Conservation (phyloP, 768 basidiomycete genomes). For the Rhodotorula kratochvilovae region DNA sequence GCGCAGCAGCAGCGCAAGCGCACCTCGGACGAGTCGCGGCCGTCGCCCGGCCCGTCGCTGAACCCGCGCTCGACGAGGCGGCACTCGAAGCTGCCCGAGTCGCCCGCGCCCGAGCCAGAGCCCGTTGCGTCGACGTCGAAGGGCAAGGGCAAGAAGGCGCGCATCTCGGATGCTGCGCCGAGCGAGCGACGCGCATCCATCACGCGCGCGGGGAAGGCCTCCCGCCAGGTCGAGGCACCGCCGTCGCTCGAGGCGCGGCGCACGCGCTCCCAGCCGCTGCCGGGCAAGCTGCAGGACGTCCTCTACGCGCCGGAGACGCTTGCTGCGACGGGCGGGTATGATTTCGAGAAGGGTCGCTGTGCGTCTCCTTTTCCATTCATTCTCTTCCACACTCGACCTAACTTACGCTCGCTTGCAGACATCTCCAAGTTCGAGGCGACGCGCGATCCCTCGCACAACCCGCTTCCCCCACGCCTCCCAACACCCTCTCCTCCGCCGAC, state of each 20-base stretch:
- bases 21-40: not conserved
- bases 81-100: conserved; percentile 6
- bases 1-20: conserved; percentile 5
- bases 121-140: not conserved
- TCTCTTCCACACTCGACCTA: no score
- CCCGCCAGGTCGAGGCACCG: not conserved
- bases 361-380: not conserved
- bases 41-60: not conserved
- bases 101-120: not conserved
- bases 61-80: conserved; percentile 11
- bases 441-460: conserved; percentile 13
- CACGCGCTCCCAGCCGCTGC: conserved; percentile 25
- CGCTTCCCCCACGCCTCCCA: conserved; percentile 10
- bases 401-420: not conserved
- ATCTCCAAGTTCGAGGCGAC: conserved; percentile 24
- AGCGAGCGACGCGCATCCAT: not conserved
- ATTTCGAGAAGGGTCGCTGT: conserved; percentile 26
- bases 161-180: not conserved
- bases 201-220: no score
- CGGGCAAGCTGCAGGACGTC: conserved; percentile 26
- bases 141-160: conserved; percentile 18
- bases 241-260: not conserved
- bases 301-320: conserved; percentile 29
- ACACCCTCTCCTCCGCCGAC: conserved; percentile 4
- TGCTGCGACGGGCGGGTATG: conserved; percentile 19